These are phyloP conservation scores for Dispira simplex DNA, from an alignment of 192 early-diverging fungal species.

Conservation along the genomic window DNA sequence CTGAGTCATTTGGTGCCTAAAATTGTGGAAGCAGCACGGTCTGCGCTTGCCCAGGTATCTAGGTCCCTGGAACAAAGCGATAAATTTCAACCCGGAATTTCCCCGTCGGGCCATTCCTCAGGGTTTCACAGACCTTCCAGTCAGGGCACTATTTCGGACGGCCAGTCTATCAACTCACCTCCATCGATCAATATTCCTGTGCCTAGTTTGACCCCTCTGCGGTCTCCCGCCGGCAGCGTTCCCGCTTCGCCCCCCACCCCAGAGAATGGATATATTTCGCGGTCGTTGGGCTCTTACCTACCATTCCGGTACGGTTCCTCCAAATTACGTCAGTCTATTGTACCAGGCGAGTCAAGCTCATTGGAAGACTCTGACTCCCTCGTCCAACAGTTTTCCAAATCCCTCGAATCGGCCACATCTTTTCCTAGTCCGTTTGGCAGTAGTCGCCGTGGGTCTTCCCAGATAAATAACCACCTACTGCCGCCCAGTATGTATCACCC, in stretches of 20 bases:
- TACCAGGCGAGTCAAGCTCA: background rate
- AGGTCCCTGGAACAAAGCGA: background rate
- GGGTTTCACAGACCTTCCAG: background rate
- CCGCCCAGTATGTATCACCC: too few species aligned
- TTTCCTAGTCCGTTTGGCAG: too few species aligned
- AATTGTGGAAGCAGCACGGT: background rate
- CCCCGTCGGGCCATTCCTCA: background rate
- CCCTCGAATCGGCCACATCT: background rate
- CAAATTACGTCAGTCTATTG: background rate
- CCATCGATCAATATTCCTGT: background rate
- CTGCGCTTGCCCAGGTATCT: background rate
- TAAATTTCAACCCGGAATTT: background rate
- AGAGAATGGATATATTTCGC: background rate
- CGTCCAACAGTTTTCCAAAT: background rate
- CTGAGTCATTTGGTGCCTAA: constrained; percentile 3
- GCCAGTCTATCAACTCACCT: background rate
- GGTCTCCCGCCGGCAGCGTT: background rate
- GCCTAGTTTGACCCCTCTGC: background rate
- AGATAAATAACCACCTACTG: too few species aligned
- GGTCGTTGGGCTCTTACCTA: background rate
- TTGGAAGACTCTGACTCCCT: background rate
- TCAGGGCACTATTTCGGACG: background rate
- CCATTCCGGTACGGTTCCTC: background rate
- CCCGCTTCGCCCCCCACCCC: too few species aligned
- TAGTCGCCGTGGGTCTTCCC: too few species aligned